Base-by-base conservation (phyloP, 176 grass and related monocot genomes). In the Dactylis glomerata region DNA sequence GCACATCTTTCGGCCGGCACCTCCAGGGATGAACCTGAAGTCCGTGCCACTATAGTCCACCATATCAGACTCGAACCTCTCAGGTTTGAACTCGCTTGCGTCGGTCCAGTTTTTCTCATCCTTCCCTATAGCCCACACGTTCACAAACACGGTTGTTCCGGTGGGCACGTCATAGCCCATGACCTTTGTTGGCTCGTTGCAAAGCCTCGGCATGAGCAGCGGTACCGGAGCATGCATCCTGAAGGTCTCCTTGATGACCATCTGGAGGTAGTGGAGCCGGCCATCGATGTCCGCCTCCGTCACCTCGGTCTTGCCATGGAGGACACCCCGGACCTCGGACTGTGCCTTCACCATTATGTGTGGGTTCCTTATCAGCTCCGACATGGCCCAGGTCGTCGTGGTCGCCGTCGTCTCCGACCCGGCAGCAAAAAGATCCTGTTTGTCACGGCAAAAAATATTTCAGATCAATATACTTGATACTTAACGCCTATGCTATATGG, bases 191-290 rank as follows among this genome's bases (percentile, higher is more conserved):
- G 66, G 33, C 5, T 89, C 80, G 10, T 56, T 80, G 11, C 86
- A 79, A 0, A 67, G 27, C 49, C 86, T 83, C 0, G 86, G 89
- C 14, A 94, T 36, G 3, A 94, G 62, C 20, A 94, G 68, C 0
- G 86, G 89, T 24, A 66, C 12, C 0, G 86, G 89, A 20, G 86
- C 79, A 20, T 89, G 92, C 42, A 91, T 6, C 13, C 89, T 69
- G 7, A 94, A 55, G 0, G 51, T 84, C 66, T 94, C 92, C 54
- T 77, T 94, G 73, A 89, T 84, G 17, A 88, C 86, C n/a, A 82
- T 67, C 9, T 77, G 82, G 2, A 91, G 67, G 70, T 87, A 91
- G 1, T 42, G 58, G 33, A 88, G 86, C 12, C 1, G 50, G 23
- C 73, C 86, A 6, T 78, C 36, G 13, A 87, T 63, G 37, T 80